Evolutionary conservation across 2,329 filamentous ascomycete species (phyloP), one percentile per base, ranked within the genome.

Genomic region (Epichloe baconii): DNA sequence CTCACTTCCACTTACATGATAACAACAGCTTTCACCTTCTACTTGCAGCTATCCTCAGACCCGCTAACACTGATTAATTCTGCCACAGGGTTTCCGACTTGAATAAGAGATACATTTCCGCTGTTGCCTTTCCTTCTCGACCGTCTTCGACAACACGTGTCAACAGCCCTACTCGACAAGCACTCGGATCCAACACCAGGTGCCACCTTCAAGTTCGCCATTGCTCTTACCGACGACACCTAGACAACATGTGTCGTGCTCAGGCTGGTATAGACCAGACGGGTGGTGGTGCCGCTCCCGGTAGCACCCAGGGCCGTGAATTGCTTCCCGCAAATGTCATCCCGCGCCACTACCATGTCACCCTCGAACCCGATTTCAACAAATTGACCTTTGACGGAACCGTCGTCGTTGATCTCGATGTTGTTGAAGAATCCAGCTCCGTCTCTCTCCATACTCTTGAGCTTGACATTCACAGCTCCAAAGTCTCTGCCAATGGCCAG

Each of bases 321-420:
- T 84, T 97, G 57, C 77, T 97, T 60, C 93, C 91, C 49, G 82
- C 83, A 69, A 95, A 96, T 64, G 88, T 96, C 62, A 85, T 91
- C 67, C 90, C 91, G n/a, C 71, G 77, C 40, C 89, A 97, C 72
- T 97, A 97, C 71, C 82, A 95, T 67, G 71, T 97, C 60, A 93
- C 87, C 1, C 76, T 97, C 55, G 93, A 97, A 72, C 89, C 91
- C 50, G 81, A 96, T 72, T 86, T 97, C 60, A 78, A 86, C 60
- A 89, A 85, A 57, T 88, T 93, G 69, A 88, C 82, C 56, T 97
- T 91, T 66, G 79, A 91, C 53, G 91, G 91, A 57, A 84, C 77
- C 11, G 89, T 76, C 49, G 70, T 82, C 52, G 90, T 97, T 63
- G 88, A 95, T 62, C 78, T 96, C 54, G 86, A 95, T 60, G 86